Evolutionary conservation across 1,284 basidiomycete genomes (phyloP), one percentile per base, ranked within the genome.

Genomic region (Sphaerobolus stellatus): DNA sequence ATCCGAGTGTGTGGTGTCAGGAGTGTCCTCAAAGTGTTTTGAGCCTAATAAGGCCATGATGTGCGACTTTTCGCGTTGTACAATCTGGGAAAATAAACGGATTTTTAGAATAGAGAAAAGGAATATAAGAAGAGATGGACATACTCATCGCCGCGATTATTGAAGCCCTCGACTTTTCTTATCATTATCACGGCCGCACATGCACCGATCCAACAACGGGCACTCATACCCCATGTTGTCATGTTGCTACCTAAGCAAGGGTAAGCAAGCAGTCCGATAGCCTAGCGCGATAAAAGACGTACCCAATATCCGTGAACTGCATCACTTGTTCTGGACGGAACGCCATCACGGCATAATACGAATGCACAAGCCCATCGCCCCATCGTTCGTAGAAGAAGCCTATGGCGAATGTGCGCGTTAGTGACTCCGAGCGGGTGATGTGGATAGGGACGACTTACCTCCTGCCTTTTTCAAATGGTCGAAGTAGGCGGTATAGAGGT

Each of bases 321-420:
- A 53, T 47, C 29, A 53, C 45, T 38, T 53, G 44, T 18, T 53
- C 44, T 14, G 51, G 7, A 25, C 44, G 51, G 13, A 53, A 46
- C 24, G 51, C 27, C 52, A 48, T 53, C 3, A 45, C 46, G 4
- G 48, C 45, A 14, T 28, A 41, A 14, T 46, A 34, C 16, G 44
- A 27, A 46, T 53, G 52, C 9, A 53, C 52, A 18, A 34, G 45
- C 6, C 44, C 30, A 29, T 53, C 52, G 29, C 52, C 52, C 52
- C 52, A 53, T 18, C 52, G 52, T 30, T 53, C 52, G 38, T 53
- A 53, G n/a, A 48, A 53, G 30, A 48, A 48, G 11, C 52, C 52
- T 53, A 24, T 1, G 14, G 1, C 6, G 20, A 18, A 52, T n/a
- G 6, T 30, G 27, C n/a, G 29, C 9, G 14, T 14, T 25, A 29